phyloP scores from a whole-genome alignment of 257 asterid species.

The Nicotiana otophora region DNA sequence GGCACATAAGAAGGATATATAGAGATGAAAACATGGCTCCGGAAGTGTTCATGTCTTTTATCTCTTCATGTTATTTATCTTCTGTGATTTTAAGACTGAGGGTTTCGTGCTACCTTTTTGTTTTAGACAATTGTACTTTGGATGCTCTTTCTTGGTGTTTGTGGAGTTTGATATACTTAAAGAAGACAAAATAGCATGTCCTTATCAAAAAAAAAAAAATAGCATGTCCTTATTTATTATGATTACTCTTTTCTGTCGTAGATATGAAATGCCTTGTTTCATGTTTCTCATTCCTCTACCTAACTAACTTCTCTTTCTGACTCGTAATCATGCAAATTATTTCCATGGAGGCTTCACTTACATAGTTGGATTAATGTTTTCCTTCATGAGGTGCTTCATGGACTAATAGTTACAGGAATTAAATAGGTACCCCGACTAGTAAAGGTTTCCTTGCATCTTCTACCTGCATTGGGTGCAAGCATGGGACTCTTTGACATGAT shows the following conservation, averaged over 20 bases:
- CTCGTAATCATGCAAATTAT: background rate
- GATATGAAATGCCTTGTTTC: background rate
- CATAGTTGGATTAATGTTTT: background rate
- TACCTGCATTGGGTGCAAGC: conserved; percentile 60
- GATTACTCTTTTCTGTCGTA: background rate
- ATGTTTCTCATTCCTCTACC: background rate
- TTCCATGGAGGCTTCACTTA: background rate
- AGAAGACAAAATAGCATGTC: background rate
- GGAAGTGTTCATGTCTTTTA: background rate
- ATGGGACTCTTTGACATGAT: conserved; percentile 35
- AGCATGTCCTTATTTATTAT: background rate
- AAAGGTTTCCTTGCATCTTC: conserved; percentile 28
- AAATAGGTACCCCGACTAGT: conserved; percentile 37
- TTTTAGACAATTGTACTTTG: background rate
- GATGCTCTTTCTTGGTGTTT: background rate
- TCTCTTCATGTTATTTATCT: background rate
- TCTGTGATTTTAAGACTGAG: background rate
- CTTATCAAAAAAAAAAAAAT: background rate
- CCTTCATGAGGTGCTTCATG: background rate
- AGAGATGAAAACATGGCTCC: background rate
- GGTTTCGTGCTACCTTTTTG: background rate
- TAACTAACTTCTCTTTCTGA: background rate
- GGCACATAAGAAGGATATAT: background rate
- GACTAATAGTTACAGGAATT: conserved; percentile 14
- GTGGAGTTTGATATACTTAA: background rate